Evolutionary conservation across 2,329 filamentous ascomycete species (phyloP).

Genomic region (Sordariomycetes sp.): DNA sequence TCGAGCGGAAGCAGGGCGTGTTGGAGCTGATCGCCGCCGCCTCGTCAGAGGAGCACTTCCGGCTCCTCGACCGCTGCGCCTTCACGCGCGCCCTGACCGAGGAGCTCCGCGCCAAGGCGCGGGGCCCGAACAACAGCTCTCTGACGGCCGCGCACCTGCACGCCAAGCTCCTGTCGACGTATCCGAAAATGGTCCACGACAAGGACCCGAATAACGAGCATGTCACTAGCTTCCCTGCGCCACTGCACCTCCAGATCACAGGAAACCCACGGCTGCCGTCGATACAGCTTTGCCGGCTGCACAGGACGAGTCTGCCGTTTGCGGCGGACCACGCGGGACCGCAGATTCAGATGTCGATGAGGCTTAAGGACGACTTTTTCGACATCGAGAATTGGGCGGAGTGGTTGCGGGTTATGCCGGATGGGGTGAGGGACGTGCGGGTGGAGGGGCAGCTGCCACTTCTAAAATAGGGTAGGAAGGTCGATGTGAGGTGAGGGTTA

Average conservation of each 20-base stretch:
- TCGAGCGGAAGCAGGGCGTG: conserved; percentile 37
- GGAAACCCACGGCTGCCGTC: conserved; percentile 39
- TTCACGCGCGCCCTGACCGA: conserved; percentile 39
- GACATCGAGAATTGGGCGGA: conserved; percentile 42
- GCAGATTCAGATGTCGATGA: conserved; percentile 35
- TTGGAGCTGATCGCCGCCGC: conserved; percentile 43
- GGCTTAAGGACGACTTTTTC: conserved; percentile 34
- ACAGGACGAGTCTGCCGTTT: conserved; percentile 23
- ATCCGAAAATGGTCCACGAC: conserved; percentile 38
- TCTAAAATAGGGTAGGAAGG: conserved; percentile 2
- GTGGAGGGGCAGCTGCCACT: conserved; percentile 34
- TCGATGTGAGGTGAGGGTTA: neutral
- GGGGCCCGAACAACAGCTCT: conserved; percentile 21
- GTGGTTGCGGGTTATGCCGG: conserved; percentile 45
- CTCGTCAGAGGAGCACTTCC: conserved; percentile 35
- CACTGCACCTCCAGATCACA: conserved; percentile 41
- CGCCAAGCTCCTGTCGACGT: conserved; percentile 35
- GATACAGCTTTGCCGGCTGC: conserved; percentile 38
- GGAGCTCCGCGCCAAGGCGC: conserved; percentile 32
- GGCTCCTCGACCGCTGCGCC: conserved; percentile 30
- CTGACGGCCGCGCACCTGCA: conserved; percentile 41
- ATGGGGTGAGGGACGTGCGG: conserved; percentile 39
- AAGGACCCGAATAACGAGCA: conserved; percentile 30
- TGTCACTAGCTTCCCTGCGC: conserved; percentile 35
- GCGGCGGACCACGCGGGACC: conserved; percentile 28